Evolutionary conservation across 2,329 filamentous ascomycete species (phyloP).

Genomic region (Aspergillus aculeatus): DNA sequence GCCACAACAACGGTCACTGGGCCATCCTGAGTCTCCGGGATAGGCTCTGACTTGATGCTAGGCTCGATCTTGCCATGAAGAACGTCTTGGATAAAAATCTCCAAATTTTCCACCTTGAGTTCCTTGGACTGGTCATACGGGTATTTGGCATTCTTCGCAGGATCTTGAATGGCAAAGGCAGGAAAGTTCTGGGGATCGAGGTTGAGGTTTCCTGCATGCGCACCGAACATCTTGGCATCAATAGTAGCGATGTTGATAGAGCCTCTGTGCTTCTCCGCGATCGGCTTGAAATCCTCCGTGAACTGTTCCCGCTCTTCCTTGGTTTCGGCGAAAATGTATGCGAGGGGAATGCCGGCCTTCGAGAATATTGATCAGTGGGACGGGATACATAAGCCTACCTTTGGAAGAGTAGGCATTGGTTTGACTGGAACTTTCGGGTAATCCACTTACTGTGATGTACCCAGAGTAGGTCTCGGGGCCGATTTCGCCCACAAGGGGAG

Average conservation of each 20-base stretch:
- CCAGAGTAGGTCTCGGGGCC: conserved; percentile 93
- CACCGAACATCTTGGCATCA: conserved; percentile 89
- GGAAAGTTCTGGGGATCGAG: conserved; percentile 94
- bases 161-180: conserved; percentile 96
- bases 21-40: conserved; percentile 90
- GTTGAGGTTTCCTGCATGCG: conserved; percentile 95
- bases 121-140: conserved; percentile 83
- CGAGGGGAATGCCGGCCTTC: conserved; percentile 80
- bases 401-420: neutral
- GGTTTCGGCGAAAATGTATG: conserved; percentile 96
- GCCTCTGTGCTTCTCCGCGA: conserved; percentile 91
- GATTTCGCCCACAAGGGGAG: conserved; percentile 90
- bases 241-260: conserved; percentile 97
- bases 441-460: conserved; percentile 74
- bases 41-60: conserved; percentile 96
- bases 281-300: conserved; percentile 72
- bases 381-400: neutral
- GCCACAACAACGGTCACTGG: conserved; percentile 86
- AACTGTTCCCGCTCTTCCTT: conserved; percentile 82
- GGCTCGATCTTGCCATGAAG: conserved; percentile 83
- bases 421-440: neutral
- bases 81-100: conserved; percentile 82
- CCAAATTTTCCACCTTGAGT: conserved; percentile 71
- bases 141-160: conserved; percentile 93
- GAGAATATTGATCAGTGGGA: neutral